Conservation (phyloP, 2,329 filamentous ascomycete species). For the Cladosporium sp. region DNA sequence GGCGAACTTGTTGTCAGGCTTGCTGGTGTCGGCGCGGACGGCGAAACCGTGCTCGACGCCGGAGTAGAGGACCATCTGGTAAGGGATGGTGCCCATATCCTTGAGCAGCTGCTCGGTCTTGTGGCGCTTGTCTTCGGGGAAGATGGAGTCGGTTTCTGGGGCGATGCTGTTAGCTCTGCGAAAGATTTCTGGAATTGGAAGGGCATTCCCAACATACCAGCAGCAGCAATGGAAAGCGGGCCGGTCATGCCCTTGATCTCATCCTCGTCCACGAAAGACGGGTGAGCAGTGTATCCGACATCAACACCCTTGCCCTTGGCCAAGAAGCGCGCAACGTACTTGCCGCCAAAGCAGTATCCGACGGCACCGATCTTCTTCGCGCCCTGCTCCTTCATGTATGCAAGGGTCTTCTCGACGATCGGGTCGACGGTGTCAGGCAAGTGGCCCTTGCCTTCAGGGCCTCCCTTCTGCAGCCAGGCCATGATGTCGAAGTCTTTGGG, state of each 20-base stretch:
- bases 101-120: constrained; percentile 57
- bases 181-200: neutral
- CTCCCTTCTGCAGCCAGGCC: constrained; percentile 42
- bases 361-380: constrained; percentile 44
- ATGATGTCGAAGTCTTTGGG: constrained; percentile 46
- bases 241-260: constrained; percentile 56
- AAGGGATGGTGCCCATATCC: constrained; percentile 48
- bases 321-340: constrained; percentile 60
- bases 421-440: constrained; percentile 47
- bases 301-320: constrained; percentile 54
- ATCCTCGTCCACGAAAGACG: constrained; percentile 63
- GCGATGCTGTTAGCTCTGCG: neutral
- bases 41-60: constrained; percentile 71
- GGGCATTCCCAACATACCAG: constrained; percentile 39
- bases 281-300: constrained; percentile 71
- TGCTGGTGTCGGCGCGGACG: constrained; percentile 60
- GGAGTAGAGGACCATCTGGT: constrained; percentile 74
- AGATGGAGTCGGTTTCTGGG: constrained; percentile 56
- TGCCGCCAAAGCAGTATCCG: constrained; percentile 50
- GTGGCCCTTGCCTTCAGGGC: constrained; percentile 35
- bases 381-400: constrained; percentile 48
- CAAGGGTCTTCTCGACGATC: constrained; percentile 46
- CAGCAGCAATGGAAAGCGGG: constrained; percentile 60
- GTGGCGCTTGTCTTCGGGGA: constrained; percentile 53
- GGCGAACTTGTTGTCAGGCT: constrained; percentile 59